These are phyloP conservation scores for Avena insularis DNA, from an alignment of 176 grass and related monocot species.

Conservation along the genomic window DNA sequence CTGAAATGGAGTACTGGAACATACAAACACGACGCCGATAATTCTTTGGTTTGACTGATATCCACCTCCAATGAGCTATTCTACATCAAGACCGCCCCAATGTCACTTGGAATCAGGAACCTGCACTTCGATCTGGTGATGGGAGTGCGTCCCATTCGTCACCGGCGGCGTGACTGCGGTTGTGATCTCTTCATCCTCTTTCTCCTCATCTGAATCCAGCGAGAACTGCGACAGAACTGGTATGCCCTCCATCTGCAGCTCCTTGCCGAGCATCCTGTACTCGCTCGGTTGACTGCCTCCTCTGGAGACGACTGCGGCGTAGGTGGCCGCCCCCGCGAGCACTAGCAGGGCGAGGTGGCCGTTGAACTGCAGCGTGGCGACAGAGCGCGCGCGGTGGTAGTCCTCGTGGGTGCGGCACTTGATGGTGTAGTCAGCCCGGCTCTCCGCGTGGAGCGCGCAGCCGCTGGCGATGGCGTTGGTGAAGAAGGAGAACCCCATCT, in stretches of 20 bases:
- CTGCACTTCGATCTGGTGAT: conserved; percentile 47
- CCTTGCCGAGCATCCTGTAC: conserved; percentile 77
- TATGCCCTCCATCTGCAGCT: conserved; percentile 75
- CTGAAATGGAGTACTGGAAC: conserved; percentile 41
- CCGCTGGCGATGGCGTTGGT: conserved; percentile 68
- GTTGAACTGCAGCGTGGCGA: conserved; percentile 95
- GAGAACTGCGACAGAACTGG: conserved; percentile 57
- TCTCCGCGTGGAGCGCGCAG: conserved; percentile 64
- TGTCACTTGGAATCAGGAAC: conserved; percentile 48
- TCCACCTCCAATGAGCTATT: conserved; percentile 10
- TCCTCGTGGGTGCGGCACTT: conserved; percentile 88
- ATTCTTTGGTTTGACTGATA: background rate
- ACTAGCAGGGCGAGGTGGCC: conserved; percentile 86
- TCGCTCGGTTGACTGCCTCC: conserved; percentile 19
- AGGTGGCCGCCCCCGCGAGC: conserved; percentile 43
- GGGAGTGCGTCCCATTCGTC: conserved; percentile 42
- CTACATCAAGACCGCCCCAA: background rate
- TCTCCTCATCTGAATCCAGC: conserved; percentile 85
- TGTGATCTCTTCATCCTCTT: conserved; percentile 45
- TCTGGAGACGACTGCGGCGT: conserved; percentile 46
- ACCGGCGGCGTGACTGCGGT: background rate
- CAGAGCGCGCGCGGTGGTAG: conserved; percentile 90
- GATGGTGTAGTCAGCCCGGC: conserved; percentile 77
- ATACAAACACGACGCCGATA: conserved; percentile 9
- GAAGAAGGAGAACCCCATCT: conserved; percentile 99